phyloP scores from a whole-genome alignment of 1,284 basidiomycete genomes.

The Phlebopus sp. region DNA sequence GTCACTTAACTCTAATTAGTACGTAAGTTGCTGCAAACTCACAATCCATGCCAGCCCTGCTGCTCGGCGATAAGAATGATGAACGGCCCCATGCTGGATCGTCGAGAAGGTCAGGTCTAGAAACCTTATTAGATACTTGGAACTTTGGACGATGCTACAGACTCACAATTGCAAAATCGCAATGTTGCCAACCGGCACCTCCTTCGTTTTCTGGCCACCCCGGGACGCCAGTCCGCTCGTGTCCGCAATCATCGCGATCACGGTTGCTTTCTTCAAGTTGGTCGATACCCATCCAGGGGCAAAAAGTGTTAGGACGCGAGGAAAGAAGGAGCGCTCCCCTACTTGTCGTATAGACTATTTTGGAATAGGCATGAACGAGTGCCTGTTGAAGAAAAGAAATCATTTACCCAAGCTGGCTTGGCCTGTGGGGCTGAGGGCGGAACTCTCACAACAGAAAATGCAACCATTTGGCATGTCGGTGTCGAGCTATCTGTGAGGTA shows the following conservation, averaged over 20 bases:
- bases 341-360: conserved; percentile 33
- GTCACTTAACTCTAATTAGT: conserved; percentile 1
- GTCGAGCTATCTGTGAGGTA: conserved; percentile 39
- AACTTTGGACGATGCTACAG: background rate
- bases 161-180: conserved; percentile 54
- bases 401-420: conserved; percentile 33
- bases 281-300: conserved; percentile 27
- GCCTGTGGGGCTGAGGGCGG: conserved; percentile 14
- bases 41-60: conserved; percentile 48
- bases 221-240: conserved; percentile 38
- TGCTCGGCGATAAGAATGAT: conserved; percentile 41
- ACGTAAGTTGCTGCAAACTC: conserved; percentile 20
- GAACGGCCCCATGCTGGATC: conserved; percentile 50
- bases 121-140: conserved; percentile 3
- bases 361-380: conserved; percentile 10
- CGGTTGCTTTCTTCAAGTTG: conserved; percentile 20
- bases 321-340: conserved; percentile 40
- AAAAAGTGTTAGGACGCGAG: conserved; percentile 42
- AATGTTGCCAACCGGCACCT: conserved; percentile 48
- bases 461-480: conserved; percentile 46
- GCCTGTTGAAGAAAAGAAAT: conserved; percentile 3
- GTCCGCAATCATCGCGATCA: conserved; percentile 46
- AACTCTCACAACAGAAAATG: conserved; percentile 38
- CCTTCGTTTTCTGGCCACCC: conserved; percentile 34
- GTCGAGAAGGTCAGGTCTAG: conserved; percentile 53